A percentile compares a stretch with the other conserved stretches of the same genome.
Evolutionary conservation across 2,329 filamentous ascomycete species (phyloP).

Genomic region (Polytolypa hystricis): DNA sequence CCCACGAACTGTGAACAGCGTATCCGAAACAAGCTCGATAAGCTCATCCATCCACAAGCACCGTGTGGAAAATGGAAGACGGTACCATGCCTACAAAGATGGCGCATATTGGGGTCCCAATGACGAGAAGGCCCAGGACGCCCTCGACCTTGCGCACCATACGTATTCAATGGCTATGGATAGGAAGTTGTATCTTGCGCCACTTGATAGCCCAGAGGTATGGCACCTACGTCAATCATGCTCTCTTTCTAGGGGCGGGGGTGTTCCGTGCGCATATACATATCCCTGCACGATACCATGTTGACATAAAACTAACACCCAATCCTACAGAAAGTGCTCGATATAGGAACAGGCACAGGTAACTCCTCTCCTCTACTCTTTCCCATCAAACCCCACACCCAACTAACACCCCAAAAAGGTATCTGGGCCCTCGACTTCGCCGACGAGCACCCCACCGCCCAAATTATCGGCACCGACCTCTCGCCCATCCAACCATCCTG

Average conservation of each 20-base stretch:
- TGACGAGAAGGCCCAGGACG: constrained; percentile 13
- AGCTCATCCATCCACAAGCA: constrained; percentile 4
- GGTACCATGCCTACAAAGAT: constrained; percentile 2
- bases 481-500: constrained; percentile 55
- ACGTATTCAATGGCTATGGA: constrained; percentile 38
- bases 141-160: constrained; percentile 19
- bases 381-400: too few relatives aligned
- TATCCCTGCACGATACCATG: too few relatives aligned
- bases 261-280: too few relatives aligned
- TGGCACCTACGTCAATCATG: too few relatives aligned
- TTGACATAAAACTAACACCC: too few relatives aligned
- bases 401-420: background rate
- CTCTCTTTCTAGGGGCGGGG: too few relatives aligned
- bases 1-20: too few relatives aligned
- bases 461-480: constrained; percentile 36
- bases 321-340: constrained; percentile 24
- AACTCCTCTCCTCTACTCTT: background rate
- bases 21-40: constrained; percentile 1
- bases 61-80: constrained; percentile 1
- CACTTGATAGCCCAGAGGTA: constrained; percentile 30
- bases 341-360: constrained; percentile 34
- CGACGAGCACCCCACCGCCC: constrained; percentile 1
- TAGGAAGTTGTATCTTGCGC: constrained; percentile 36
- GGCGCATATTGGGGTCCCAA: constrained; percentile 6
- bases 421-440: constrained; percentile 16